Evolutionary conservation across 257 asterid species (phyloP), one percentile per base, ranked within the genome.

Genomic region (Euphrasia confusa): DNA sequence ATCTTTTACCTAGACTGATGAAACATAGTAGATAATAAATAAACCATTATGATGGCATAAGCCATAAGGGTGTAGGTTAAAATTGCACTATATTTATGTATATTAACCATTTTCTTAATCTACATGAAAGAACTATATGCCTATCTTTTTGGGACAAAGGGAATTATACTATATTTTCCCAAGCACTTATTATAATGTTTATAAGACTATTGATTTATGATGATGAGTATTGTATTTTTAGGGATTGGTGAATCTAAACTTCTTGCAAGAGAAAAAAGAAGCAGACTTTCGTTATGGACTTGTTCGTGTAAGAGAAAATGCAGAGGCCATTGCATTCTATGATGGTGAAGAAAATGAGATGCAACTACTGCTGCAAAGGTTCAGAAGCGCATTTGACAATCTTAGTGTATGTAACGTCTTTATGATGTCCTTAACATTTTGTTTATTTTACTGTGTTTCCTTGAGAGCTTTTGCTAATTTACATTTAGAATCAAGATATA

Each of bases 301-400:
- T 55, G 90, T 86, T 57, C 95, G 96, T 5, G 75, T 88, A 65
- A 74, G 96, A 65, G 96, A 88, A 75, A 88, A 88, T 75, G 96
- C 96, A 26, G 96, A 88, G 70, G 83, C 96, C 67, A 88, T 88
- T 75, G 96, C 96, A 35, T 88, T 88, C 74, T 88, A 88, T 61
- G 87, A 87, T 63, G 96, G 96, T 8, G 96, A 88, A 77, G 81
- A 74, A 71, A 88, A 88, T 68, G 96, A 88, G 81, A 83, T 77
- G 77, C 95, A 85, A 73, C 82, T 85, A 35, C 77, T 88, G 63
- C 68, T 85, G 72, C 81, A 73, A 63, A 80, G 89, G 28, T 88
- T 88, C 86, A 77, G 77, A 62, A 83, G 86, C 6, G 96, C 96
- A 45, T 85, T 83, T 70, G 96, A 88, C 54, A 88, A 88, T 69